Percentiles rank a stretch among this genome's conserved stretches.
Evolutionary conservation across 371 early-diverging fungal species (phyloP).

Genomic region (Apophysomyces elegans): DNA sequence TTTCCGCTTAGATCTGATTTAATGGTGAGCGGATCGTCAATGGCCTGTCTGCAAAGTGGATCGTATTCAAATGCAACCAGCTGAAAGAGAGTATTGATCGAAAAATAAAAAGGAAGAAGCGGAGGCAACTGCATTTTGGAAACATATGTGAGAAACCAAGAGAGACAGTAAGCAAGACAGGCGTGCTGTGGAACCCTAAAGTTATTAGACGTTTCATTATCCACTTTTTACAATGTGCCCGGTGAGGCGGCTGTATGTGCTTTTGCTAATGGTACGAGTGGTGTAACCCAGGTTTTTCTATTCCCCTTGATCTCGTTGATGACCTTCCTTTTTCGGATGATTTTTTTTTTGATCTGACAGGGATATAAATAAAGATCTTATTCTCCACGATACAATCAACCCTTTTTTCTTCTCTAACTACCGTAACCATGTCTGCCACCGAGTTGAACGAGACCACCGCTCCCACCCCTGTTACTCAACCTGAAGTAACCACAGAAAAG

Average conservation of each 20-base stretch:
- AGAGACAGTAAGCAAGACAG: not conserved
- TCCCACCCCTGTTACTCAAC: slow-evolving; percentile 1
- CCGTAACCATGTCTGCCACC: not conserved
- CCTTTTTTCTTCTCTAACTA: slow-evolving; percentile 1
- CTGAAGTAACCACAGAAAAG: slow-evolving; percentile 4
- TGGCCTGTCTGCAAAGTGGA: not conserved
- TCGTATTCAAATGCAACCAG: no score
- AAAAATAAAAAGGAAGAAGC: no score
- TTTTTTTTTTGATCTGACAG: slow-evolving; percentile 9
- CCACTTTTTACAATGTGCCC: not conserved
- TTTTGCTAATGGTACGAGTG: slow-evolving; percentile 10
- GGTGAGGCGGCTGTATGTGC: not conserved
- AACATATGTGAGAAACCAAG: not conserved
- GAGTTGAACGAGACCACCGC: slow-evolving; percentile 1
- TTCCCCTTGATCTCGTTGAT: slow-evolving; percentile 9
- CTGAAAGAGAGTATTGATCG: no score
- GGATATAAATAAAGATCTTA: slow-evolving; percentile 10
- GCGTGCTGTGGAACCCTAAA: not conserved
- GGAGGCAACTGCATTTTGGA: no score
- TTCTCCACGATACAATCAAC: slow-evolving; percentile 1
- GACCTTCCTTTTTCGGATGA: not conserved
- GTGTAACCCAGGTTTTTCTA: slow-evolving; percentile 6
- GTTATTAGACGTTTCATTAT: not conserved
- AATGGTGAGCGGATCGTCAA: not conserved
- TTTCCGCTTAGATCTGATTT: slow-evolving; percentile 8